Conservation (phyloP, 352 stramenopile species). For the Peronospora tabacina region DNA sequence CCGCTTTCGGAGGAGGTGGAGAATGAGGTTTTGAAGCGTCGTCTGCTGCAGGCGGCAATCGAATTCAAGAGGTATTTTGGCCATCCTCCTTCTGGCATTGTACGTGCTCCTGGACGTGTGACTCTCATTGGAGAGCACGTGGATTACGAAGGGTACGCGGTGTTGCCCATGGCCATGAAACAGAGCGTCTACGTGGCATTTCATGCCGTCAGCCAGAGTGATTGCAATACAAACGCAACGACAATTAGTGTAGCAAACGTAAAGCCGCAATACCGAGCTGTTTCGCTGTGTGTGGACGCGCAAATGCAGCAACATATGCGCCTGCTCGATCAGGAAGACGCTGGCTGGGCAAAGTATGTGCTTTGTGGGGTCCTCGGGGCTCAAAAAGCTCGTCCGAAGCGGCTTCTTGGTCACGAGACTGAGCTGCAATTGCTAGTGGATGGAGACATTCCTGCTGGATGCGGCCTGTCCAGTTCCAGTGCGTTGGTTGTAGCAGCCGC, state of each 20-base stretch:
- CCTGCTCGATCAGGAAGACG: conserved; percentile 4
- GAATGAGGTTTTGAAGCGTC: background rate
- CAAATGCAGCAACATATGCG: conserved; percentile 6
- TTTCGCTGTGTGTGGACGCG: conserved; percentile 7
- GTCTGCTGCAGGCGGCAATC: conserved; percentile 12
- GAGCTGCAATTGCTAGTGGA: conserved; percentile 53
- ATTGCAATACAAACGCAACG: background rate
- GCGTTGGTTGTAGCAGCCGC: conserved; percentile 66
- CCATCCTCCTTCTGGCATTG: conserved; percentile 24
- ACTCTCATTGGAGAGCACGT: conserved; percentile 87
- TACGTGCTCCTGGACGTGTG: conserved; percentile 63
- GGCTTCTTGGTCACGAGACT: conserved; percentile 6
- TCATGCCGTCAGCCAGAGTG: background rate
- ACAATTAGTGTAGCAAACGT: conserved; percentile 18
- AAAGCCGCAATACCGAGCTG: conserved; percentile 20
- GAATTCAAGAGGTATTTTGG: conserved; percentile 31
- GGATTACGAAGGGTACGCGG: conserved; percentile 82
- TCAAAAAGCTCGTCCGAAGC: conserved; percentile 7
- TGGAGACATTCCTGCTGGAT: conserved; percentile 55
- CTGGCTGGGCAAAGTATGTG: conserved; percentile 35
- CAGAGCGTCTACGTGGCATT: conserved; percentile 56
- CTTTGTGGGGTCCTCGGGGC: conserved; percentile 31
- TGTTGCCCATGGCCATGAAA: conserved; percentile 75
- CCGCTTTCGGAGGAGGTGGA: conserved; percentile 9
- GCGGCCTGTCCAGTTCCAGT: conserved; percentile 73